Evolutionary conservation across 805 yeast genomes (phyloP), one percentile per base, ranked within the genome.

Genomic region (Candida sonorensis): DNA sequence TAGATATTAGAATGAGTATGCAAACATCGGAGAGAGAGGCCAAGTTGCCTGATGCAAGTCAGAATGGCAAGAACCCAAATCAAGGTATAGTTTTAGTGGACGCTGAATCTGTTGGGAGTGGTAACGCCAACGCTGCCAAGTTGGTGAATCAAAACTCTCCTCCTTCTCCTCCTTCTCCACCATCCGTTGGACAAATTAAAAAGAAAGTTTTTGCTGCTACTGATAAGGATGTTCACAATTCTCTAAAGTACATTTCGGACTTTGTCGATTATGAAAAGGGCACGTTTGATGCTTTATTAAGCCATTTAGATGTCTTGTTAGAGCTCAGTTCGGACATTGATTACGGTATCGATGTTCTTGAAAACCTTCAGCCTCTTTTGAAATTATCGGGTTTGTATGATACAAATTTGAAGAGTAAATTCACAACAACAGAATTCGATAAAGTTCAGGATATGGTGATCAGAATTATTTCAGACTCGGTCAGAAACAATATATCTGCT

Each of bases 11-110:
- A 42, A 46, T 88, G 44, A 79, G 85, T 51, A 57, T 87, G 36
- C 84, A 79, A n/a, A 77, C 87, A 0, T 78, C 81, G 13, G 55
- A 59, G 17, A 74, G 69, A 45, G 82, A 80, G 53, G 96, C 95
- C 1, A 81, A 75, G 42, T 38, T 80, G 5, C 44, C 75, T 38
- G 69, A 62, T 17, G 43, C 29, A 7, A 44, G 36, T 8, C 41
- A 35, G 4, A 43, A 36, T 9, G 35, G 31, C 19, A 44, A 33
- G 8, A 24, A 46, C 5, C 43, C 35, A 2, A 46, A 38, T 6
- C 18, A 12, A 8, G 29, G 16, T 14, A 9, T 26, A 8, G 26
- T 26, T 12, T n/a, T 31, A 5, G 34, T 30, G 11, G 23, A 18
- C n/a, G 11, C 18, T 5, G 23, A 23, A 4, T 10, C 9, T 10